Evolutionary conservation across 768 basidiomycete species (phyloP).

Genomic region (Erythrobasidium yunnanense): DNA sequence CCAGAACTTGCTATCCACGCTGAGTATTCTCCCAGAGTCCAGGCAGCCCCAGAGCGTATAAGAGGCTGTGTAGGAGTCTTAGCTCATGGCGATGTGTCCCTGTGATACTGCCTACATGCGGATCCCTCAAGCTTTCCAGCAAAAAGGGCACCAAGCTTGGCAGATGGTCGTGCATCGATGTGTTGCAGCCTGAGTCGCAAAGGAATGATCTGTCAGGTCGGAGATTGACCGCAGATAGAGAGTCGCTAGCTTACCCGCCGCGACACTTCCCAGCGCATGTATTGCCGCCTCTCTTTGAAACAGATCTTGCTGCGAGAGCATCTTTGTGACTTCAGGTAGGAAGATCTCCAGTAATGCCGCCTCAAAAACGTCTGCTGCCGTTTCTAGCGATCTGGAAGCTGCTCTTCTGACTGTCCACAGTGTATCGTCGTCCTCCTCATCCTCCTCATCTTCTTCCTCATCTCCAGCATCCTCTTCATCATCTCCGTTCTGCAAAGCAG

Average conservation of each 20-base stretch:
- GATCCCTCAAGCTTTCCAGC: constrained; percentile 75
- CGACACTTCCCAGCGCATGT: constrained; percentile 90
- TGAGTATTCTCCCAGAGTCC: constrained; percentile 97
- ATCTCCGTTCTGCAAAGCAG: constrained; percentile 38
- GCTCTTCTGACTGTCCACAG: constrained; percentile 98
- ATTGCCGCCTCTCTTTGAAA: constrained; percentile 92
- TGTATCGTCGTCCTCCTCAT: constrained; percentile 89
- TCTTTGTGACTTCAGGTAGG: constrained; percentile 77
- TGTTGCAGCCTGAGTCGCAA: constrained; percentile 99
- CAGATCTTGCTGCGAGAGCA: constrained; percentile 87
- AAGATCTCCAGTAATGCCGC: constrained; percentile 80
- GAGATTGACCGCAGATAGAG: too few species aligned
- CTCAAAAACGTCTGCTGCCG: constrained; percentile 83
- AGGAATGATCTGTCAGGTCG: too few species aligned
- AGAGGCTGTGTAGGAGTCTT: constrained; percentile 56
- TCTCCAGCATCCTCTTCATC: constrained; percentile 65
- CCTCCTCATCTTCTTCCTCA: constrained; percentile 74
- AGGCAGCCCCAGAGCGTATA: constrained; percentile 94
- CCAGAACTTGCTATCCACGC: constrained; percentile 76
- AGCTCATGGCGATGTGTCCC: not conserved
- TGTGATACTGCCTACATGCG: constrained; percentile 54
- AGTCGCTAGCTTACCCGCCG: constrained; percentile 44
- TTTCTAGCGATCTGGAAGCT: constrained; percentile 90
- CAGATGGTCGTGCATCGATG: constrained; percentile 84
- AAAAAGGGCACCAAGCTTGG: constrained; percentile 86